Evolutionary conservation across 2,329 filamentous ascomycete species (phyloP).

Genomic region (Paraphoma chrysanthemicola): DNA sequence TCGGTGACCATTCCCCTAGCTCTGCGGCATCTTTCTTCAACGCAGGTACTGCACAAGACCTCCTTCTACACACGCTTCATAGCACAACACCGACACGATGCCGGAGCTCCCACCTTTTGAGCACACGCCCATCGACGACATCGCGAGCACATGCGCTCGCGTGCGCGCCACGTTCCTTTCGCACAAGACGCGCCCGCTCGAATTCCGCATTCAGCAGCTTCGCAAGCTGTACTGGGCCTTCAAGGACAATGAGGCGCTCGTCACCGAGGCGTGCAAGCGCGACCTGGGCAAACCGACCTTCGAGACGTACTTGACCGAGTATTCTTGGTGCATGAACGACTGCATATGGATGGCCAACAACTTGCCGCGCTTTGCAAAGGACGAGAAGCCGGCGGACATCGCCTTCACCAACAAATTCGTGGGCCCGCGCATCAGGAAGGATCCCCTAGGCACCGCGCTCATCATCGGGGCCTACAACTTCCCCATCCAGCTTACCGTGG

Average conservation of each 20-base stretch:
- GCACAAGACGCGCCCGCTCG: conserved; percentile 80
- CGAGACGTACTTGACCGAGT: conserved; percentile 77
- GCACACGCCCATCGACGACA: conserved; percentile 44
- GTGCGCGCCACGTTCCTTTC: conserved; percentile 75
- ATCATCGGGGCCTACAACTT: conserved; percentile 96
- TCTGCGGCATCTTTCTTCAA: background rate
- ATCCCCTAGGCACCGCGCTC: conserved; percentile 82
- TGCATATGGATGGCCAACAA: conserved; percentile 80
- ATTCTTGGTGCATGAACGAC: conserved; percentile 81
- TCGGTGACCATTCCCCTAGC: background rate
- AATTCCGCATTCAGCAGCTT: conserved; percentile 84
- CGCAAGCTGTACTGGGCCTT: conserved; percentile 95
- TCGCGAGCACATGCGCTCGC: conserved; percentile 51
- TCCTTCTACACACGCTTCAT: background rate
- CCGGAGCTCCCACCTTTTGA: conserved; percentile 41
- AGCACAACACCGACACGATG: conserved; percentile 7
- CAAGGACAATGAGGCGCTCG: conserved; percentile 75
- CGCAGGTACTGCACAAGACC: background rate
- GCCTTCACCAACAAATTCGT: conserved; percentile 71
- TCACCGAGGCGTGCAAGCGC: conserved; percentile 75
- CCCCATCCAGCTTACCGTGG: conserved; percentile 80
- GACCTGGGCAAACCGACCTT: conserved; percentile 81
- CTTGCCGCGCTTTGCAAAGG: conserved; percentile 80
- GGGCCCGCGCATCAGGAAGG: conserved; percentile 80
- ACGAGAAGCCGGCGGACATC: conserved; percentile 77